Evolutionary conservation across 208 protist genomes (phyloP).

Genomic region (Trichomonas gallinae): DNA sequence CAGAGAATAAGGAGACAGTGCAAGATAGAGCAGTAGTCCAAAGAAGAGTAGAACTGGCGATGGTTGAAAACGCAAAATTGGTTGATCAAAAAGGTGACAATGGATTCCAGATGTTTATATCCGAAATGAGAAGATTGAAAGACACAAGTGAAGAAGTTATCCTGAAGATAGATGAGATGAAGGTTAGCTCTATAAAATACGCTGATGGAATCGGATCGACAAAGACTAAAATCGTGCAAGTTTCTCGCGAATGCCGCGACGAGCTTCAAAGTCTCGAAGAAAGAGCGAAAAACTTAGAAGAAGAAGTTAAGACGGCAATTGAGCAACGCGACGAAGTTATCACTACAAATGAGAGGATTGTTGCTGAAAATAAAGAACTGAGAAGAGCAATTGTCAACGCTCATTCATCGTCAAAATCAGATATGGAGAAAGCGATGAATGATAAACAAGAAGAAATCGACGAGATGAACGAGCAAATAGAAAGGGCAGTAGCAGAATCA

Average conservation of each 20-base stretch:
- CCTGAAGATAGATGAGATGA: not conserved
- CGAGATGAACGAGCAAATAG: not conserved
- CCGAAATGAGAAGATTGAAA: not conserved
- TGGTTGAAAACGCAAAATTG: not conserved
- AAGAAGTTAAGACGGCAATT: not conserved
- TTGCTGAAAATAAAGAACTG: not conserved
- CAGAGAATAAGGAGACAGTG: not conserved
- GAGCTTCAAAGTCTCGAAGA: not conserved
- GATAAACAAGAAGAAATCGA: not conserved
- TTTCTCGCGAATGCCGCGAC: not conserved
- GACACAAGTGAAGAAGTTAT: not conserved
- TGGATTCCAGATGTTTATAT: not conserved
- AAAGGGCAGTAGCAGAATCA: not conserved
- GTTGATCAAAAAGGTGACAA: not conserved
- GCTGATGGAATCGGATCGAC: not conserved
- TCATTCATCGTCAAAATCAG: not conserved
- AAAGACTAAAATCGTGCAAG: not conserved
- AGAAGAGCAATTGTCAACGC: not conserved
- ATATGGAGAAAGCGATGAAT: not conserved
- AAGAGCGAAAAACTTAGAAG: not conserved
- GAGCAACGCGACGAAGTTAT: not conserved
- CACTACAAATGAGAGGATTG: not conserved
- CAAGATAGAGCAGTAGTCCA: not conserved
- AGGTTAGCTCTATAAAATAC: not conserved
- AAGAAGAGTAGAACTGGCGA: not conserved